Conservation (phyloP, 2,329 filamentous ascomycete species). For the Diaporthe aspalathi region DNA sequence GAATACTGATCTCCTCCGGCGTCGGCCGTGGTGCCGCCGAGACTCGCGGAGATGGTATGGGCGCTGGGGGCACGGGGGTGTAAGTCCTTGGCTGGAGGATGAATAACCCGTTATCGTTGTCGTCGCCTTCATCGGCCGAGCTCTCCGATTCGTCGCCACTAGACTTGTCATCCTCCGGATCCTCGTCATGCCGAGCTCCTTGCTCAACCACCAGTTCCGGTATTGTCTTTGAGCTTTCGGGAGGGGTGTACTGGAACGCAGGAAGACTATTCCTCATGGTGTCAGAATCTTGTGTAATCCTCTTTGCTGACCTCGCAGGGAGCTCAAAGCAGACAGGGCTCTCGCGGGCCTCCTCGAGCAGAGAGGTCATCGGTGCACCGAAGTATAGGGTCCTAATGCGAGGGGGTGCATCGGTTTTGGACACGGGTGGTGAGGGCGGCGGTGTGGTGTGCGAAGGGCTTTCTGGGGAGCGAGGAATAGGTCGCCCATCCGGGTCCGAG, state of each 20-base stretch:
- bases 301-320: conserved; percentile 29
- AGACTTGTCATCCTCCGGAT: conserved; percentile 25
- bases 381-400: conserved; percentile 46
- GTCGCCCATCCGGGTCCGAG: conserved; percentile 33
- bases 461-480: conserved; percentile 34
- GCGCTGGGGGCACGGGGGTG: conserved; percentile 62
- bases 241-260: conserved; percentile 46
- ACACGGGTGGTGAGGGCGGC: conserved; percentile 37
- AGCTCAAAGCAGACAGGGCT: conserved; percentile 42
- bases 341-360: conserved; percentile 39
- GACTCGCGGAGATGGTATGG: conserved; percentile 60
- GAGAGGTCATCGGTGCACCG: conserved; percentile 37
- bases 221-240: conserved; percentile 38
- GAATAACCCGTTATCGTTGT: conserved; percentile 56
- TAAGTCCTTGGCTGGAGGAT: conserved; percentile 69
- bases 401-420: conserved; percentile 41
- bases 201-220: conserved; percentile 35
- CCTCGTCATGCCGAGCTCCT: conserved; percentile 6
- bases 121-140: conserved; percentile 6
- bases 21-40: conserved; percentile 31
- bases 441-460: conserved; percentile 37
- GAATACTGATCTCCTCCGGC: conserved; percentile 38
- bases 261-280: conserved; percentile 46
- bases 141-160: conserved; percentile 29
- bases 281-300: conserved; percentile 43